A percentile compares a stretch with the other conserved stretches of the same genome.
Evolutionary conservation across 75 land plant species (phyloP).

Genomic region (Pinus tabuliformis): DNA sequence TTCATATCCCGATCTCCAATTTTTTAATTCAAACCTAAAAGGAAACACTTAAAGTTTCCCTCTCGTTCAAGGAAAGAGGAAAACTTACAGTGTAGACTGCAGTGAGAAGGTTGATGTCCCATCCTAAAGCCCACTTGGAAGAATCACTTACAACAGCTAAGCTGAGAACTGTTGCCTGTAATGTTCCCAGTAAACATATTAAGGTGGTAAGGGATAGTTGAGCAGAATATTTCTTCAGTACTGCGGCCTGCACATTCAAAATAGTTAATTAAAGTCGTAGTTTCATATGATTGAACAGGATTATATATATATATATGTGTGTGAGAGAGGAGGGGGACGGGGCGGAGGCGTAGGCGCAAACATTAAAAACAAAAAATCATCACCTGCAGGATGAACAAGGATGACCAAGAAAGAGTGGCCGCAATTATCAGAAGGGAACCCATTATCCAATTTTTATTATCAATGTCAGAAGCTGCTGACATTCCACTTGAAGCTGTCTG

Average conservation of each 20-base stretch:
- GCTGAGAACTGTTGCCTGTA: constrained; percentile 18
- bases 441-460: constrained; percentile 38
- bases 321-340: too few species aligned
- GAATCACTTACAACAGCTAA: constrained; percentile 17
- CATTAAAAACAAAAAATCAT: too few species aligned
- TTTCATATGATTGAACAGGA: not conserved
- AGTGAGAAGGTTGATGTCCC: constrained; percentile 27
- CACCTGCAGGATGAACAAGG: too few species aligned
- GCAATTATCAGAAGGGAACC: constrained; percentile 48
- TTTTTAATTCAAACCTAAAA: not conserved
- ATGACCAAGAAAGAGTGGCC: constrained; percentile 22
- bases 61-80: too few species aligned
- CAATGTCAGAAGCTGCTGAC: not conserved
- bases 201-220: constrained; percentile 41
- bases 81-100: constrained; percentile 43
- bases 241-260: constrained; percentile 27
- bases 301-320: not conserved
- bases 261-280: not conserved
- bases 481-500: not conserved
- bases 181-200: constrained; percentile 34
- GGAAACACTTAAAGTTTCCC: not conserved
- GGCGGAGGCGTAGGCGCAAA: too few species aligned
- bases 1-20: not conserved
- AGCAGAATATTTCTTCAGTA: constrained; percentile 40
- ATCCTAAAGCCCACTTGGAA: constrained; percentile 28